A percentile compares a stretch with the other conserved stretches of the same genome.
phyloP scores from a whole-genome alignment of 305 asterid species.

The Solanum hybrid region DNA sequence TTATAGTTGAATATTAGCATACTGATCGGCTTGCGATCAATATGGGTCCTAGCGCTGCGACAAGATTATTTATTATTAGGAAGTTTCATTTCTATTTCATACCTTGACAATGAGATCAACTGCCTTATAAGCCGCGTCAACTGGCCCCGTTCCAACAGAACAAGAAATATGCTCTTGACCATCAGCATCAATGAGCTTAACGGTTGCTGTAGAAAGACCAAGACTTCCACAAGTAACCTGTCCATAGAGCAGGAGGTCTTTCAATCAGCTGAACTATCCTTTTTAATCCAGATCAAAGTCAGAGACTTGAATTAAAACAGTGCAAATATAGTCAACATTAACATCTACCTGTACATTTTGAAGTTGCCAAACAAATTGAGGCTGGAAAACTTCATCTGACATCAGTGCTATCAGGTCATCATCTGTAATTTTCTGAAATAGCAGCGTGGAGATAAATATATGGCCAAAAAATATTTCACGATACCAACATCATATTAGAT shows the following conservation, averaged over 20 bases:
- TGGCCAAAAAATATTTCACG: neutral
- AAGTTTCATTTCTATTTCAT: slow-evolving; percentile 13
- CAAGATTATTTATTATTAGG: neutral
- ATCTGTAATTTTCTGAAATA: slow-evolving; percentile 60
- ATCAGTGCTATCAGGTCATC: slow-evolving; percentile 86
- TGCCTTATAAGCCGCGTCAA: slow-evolving; percentile 93
- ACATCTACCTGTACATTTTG: slow-evolving; percentile 63
- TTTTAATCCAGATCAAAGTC: neutral
- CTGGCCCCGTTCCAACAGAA: slow-evolving; percentile 96
- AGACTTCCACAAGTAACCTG: slow-evolving; percentile 82
- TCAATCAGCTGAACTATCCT: slow-evolving; percentile 3
- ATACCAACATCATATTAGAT: neutral
- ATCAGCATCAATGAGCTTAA: slow-evolving; percentile 53
- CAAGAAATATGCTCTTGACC: slow-evolving; percentile 64
- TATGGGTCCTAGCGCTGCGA: neutral
- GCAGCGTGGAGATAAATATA: slow-evolving; percentile 1
- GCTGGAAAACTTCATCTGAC: slow-evolving; percentile 90
- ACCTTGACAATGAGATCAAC: slow-evolving; percentile 86
- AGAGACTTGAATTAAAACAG: neutral
- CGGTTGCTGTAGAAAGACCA: slow-evolving; percentile 61
- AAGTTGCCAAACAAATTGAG: slow-evolving; percentile 68
- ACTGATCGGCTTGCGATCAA: neutral
- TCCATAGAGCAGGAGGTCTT: neutral
- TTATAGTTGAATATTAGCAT: neutral
- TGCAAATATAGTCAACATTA: slow-evolving; percentile 3